Evolutionary conservation across 768 basidiomycete genomes (phyloP), one percentile per base, ranked within the genome.

Genomic region (Leccinum sublutescens): DNA sequence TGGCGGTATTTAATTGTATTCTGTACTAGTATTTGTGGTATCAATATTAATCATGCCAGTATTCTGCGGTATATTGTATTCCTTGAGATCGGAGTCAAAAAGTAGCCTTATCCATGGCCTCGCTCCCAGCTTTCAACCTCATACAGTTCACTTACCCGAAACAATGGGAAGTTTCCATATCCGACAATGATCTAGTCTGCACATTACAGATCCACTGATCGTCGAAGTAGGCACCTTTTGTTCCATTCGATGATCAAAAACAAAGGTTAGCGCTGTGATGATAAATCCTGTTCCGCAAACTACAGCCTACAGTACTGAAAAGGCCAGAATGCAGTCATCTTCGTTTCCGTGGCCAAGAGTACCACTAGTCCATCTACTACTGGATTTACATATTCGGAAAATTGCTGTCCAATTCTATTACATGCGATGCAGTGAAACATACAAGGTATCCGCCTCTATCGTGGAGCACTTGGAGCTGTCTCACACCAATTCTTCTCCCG

Each of bases 321-420:
- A 43, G 5, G 25, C 5, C 23, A 1, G 12, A 9, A 23, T 50
- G 8, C 7, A 4, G 21, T 54, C 40, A 38, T 29, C 36, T 48
- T 17, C 29, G n/a, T 40, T 33, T 33, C 27, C 31, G 7, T 7
- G 23, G 19, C 29, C 9, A 29, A 29, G 29, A 29, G 1, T 4
- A 19, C 12, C 7, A 27, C 25, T 5, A 5, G 12, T 15, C 21
- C 7, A 29, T 48, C 51, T 53, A 36, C 27, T 17, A 17, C 33
- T 23, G 8, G 23, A 23, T 60, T 33, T 45, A 66, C 23, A 49
- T 25, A 12, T 58, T 56, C 25, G 21, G 36, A 47, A 17, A 34
- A 6, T 19, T 12, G 38, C 5, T 5, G 21, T 21, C 11, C 19
- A 25, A 45, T 25, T 17, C 33, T n/a, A 25, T n/a, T 21, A 43